These are phyloP conservation scores for Puccinia coronata DNA, from an alignment of 1,284 basidiomycete species.

Conservation along the genomic window DNA sequence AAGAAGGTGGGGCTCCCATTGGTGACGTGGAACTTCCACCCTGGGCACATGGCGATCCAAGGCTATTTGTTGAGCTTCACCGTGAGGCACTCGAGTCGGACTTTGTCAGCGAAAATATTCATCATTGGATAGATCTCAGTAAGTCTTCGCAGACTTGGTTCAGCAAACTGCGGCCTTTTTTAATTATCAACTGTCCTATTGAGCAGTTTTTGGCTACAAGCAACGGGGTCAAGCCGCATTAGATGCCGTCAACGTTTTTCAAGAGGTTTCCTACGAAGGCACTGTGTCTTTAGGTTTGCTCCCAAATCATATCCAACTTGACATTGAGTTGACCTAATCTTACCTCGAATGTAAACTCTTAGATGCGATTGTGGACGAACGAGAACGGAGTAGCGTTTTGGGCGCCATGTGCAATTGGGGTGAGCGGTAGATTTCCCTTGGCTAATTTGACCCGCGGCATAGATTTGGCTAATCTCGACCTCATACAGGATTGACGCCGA, in stretches of 20 bases:
- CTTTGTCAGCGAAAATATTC: conserved; percentile 80
- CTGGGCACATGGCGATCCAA: conserved; percentile 83
- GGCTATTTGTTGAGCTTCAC: conserved; percentile 79
- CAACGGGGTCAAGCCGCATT: conserved; percentile 56
- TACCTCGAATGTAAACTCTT: conserved; percentile 28
- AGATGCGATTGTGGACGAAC: conserved; percentile 74
- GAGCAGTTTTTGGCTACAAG: conserved; percentile 56
- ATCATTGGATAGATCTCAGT: conserved; percentile 86
- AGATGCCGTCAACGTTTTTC: conserved; percentile 80
- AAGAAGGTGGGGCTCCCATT: conserved; percentile 76
- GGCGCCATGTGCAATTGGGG: conserved; percentile 50
- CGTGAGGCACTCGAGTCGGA: conserved; percentile 88
- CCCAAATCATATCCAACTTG: conserved; percentile 64
- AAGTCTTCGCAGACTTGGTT: conserved; percentile 63
- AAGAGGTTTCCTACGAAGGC: conserved; percentile 87
- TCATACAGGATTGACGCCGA: conserved; percentile 73
- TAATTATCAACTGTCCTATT: conserved; percentile 17
- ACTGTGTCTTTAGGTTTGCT: conserved; percentile 53
- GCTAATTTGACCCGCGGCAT: neutral
- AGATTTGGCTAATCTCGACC: conserved; percentile 37
- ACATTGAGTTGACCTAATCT: neutral
- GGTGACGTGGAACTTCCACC: conserved; percentile 85
- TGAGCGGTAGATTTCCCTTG: neutral
- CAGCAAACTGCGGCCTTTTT: conserved; percentile 55
- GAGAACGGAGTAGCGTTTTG: conserved; percentile 66